Base-by-base conservation (phyloP, 768 basidiomycete species). In the Fomitopsis serialis region DNA sequence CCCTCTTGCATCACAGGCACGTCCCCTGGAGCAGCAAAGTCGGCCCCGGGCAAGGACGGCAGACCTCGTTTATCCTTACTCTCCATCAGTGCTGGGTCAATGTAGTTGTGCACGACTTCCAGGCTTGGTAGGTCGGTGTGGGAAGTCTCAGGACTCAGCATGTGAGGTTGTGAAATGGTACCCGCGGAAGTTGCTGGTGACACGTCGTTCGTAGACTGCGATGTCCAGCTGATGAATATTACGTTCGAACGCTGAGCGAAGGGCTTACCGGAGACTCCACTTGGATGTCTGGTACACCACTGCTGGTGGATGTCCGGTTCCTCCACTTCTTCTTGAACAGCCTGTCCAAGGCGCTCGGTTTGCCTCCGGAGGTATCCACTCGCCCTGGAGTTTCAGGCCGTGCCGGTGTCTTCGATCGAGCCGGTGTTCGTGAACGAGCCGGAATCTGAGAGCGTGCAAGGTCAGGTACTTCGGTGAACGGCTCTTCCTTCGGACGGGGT, bases 71-170 rank as follows among this genome's bases (percentile, higher is more conserved):
- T n/a, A 27, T 54, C 46, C n/a, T 32, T 36, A 2, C 50, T 44
- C 19, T 52, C 57, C 5, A 54, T 52, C 19, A 49, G 53, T 32
- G 54, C 57, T 22, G 54, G 50, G 5, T 34, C 45, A 44, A 56
- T 60, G 25, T 54, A 48, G 21, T 47, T 44, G n/a, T 53, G 25
- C n/a, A 52, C 47, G 15, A 54, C 51, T 35, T 52, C 53, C 17
- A 56, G 45, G 9, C 53, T 15, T 2, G 63, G 60, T 5, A 59
- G 58, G 6, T 53, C 40, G 3, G 46, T 48, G 48, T 55, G 58
- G 19, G 63, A 58, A 29, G 57, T 42, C 17, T 70, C 67, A 4
- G 68, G 68, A 23, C 67, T 70, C 17, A 70, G 60, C 10, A 70
- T 54, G 25, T 63, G 61, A 9, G 57, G 65, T 9, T 62, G 55